A percentile compares a stretch with the other conserved stretches of the same genome.
Conservation (phyloP, 2,329 filamentous ascomycete species). For the Penicillium occitanis region DNA sequence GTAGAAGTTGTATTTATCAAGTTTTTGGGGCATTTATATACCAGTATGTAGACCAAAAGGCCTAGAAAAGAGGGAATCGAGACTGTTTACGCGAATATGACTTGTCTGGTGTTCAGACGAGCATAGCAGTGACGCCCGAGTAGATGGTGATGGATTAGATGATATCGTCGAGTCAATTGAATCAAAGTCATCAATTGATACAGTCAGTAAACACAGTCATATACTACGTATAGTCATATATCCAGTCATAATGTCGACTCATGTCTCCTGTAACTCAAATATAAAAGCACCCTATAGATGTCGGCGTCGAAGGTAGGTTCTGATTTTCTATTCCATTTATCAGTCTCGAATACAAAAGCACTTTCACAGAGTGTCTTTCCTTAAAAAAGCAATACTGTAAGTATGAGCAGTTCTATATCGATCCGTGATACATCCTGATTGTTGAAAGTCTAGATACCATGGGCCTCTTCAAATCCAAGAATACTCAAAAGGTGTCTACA, state of each 20-base stretch:
- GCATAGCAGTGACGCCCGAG: background rate
- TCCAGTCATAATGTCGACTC: background rate
- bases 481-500: background rate
- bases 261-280: background rate
- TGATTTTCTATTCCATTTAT: background rate
- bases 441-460: background rate
- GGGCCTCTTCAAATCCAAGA: background rate
- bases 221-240: background rate
- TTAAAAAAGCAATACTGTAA: background rate
- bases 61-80: background rate
- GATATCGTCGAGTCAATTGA: background rate
- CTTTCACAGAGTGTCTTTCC: background rate
- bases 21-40: background rate
- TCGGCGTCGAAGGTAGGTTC: background rate
- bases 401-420: background rate
- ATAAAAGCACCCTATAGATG: background rate
- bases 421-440: background rate
- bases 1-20: background rate
- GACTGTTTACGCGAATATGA: no score
- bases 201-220: background rate
- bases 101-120: background rate
- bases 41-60: background rate
- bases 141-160: background rate
- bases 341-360: background rate
- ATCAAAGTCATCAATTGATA: background rate